Evolutionary conservation across 2,329 filamentous ascomycete genomes (phyloP).

Genomic region (Huntiella omanensis): DNA sequence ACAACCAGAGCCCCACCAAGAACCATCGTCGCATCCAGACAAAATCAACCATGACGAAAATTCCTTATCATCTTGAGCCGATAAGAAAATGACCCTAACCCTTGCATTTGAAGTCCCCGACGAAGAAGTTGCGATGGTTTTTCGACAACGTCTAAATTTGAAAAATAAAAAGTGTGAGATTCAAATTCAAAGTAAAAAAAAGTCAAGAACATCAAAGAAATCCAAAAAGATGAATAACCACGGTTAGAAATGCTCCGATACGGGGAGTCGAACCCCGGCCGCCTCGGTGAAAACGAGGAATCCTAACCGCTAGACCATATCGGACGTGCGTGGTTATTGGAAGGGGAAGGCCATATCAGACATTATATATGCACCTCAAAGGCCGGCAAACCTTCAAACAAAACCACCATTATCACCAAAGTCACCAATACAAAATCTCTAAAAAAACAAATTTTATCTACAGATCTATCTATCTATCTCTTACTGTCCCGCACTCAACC

Average conservation of each 20-base stretch:
- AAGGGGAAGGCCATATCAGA: background rate
- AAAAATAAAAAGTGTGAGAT: background rate
- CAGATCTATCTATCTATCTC: no score
- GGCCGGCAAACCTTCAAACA: background rate
- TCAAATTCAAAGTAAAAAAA: background rate
- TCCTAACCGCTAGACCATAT: no score
- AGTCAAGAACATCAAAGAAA: background rate
- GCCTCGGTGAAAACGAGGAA: no score
- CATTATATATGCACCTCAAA: background rate
- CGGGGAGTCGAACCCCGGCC: conserved; percentile 10
- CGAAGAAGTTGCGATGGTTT: no score
- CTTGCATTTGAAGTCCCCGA: no score
- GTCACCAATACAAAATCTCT: background rate
- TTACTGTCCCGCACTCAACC: conserved; percentile 42
- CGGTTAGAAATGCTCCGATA: conserved; percentile 8
- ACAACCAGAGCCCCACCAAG: no score
- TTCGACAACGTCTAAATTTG: background rate
- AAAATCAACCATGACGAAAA: no score
- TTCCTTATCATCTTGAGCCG: no score
- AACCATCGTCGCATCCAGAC: no score
- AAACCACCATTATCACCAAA: background rate
- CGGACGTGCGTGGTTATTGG: background rate
- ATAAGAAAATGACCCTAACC: no score
- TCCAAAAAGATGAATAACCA: background rate
- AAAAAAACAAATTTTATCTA: background rate